These are phyloP conservation scores for Starmera dryadoides DNA, from an alignment of 805 yeast genomes.

Conservation along the genomic window DNA sequence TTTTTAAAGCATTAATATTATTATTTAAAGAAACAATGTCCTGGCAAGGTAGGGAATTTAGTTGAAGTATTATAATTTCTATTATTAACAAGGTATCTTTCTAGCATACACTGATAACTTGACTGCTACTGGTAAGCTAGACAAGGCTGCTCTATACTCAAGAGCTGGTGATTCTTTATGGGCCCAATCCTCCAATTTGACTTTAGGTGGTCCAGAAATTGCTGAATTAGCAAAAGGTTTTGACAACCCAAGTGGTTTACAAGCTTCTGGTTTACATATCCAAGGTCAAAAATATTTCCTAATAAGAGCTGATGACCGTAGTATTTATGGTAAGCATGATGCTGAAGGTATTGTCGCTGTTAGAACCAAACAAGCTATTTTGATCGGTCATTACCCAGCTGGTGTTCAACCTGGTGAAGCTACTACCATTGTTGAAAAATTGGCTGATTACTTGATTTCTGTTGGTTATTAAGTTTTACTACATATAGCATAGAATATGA, in stretches of 20 bases:
- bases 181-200: slow-evolving; percentile 75
- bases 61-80: background rate
- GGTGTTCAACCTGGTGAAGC: slow-evolving; percentile 94
- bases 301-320: slow-evolving; percentile 84
- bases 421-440: slow-evolving; percentile 86
- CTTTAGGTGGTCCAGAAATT: slow-evolving; percentile 64
- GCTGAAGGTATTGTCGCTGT: slow-evolving; percentile 86
- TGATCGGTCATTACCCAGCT: slow-evolving; percentile 90
- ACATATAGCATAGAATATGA: background rate
- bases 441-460: slow-evolving; percentile 90
- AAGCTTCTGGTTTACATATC: slow-evolving; percentile 79
- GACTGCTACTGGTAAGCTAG: slow-evolving; percentile 79
- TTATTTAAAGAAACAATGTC: slow-evolving; percentile 24
- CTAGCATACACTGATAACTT: slow-evolving; percentile 93
- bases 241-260: slow-evolving; percentile 70
- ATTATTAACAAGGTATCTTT: background rate
- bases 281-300: slow-evolving; percentile 83
- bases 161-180: slow-evolving; percentile 92
- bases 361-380: slow-evolving; percentile 87
- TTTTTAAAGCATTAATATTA: no score
- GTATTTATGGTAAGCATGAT: slow-evolving; percentile 88
- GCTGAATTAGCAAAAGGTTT: slow-evolving; percentile 70
- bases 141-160: slow-evolving; percentile 88
- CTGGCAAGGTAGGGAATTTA: slow-evolving; percentile 36
- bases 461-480: slow-evolving; percentile 72